Conservation (phyloP, 345 rosid genomes). For the Tarenaya hassleriana region DNA sequence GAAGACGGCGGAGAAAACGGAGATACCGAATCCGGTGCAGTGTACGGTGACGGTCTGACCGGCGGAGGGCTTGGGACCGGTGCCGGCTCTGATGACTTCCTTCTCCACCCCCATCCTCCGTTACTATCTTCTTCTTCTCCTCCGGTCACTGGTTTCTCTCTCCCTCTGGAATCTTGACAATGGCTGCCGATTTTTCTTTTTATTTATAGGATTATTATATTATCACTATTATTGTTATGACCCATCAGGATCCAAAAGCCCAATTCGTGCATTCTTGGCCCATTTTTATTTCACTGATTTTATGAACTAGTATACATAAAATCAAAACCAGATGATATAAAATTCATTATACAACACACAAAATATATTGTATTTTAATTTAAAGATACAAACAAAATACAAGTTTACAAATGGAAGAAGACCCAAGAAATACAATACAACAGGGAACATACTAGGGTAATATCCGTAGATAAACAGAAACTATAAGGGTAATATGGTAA, state of each 20-base stretch:
- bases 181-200: neutral
- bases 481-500: neutral
- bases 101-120: constrained; percentile 53
- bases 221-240: no score
- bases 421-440: no score
- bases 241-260: neutral
- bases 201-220: neutral
- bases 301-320: no score
- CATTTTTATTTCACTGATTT: neutral
- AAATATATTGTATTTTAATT: no score
- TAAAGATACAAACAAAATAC: no score
- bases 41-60: constrained; percentile 70
- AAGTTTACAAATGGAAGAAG: no score
- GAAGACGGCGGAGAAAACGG: constrained; percentile 9
- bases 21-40: constrained; percentile 61
- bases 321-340: no score
- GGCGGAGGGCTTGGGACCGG: constrained; percentile 44
- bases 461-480: neutral
- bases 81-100: constrained; percentile 49
- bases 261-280: neutral
- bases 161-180: constrained; percentile 10
- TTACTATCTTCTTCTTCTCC: neutral
- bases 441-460: no score
- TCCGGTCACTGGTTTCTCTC: constrained; percentile 1
- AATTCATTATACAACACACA: no score